A percentile compares a stretch with the other conserved stretches of the same genome.
These are phyloP conservation scores for Eucalyptus marginata DNA, from an alignment of 345 rosid species.

Conservation along the genomic window DNA sequence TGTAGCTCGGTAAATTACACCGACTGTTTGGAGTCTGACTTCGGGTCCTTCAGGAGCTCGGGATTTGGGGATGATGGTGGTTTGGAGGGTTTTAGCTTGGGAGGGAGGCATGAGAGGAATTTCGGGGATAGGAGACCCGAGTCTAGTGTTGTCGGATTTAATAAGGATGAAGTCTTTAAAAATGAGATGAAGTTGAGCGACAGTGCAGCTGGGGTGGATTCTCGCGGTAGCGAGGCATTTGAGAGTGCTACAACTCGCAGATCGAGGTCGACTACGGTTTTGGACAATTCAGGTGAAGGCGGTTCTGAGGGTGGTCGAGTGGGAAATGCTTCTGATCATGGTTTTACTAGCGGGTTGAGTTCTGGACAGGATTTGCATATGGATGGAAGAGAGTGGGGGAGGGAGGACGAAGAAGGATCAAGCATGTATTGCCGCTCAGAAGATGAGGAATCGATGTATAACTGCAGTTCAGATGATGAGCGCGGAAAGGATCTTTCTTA, in stretches of 20 bases:
- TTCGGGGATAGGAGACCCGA: slow-evolving; percentile 2
- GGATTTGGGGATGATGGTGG: slow-evolving; percentile 27
- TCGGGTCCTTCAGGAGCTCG: slow-evolving; percentile 39
- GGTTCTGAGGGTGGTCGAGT: neutral
- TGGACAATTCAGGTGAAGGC: neutral
- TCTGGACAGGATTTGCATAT: neutral
- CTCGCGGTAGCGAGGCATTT: neutral
- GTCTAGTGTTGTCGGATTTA: neutral
- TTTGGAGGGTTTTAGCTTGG: slow-evolving; percentile 61
- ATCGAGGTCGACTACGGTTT: neutral
- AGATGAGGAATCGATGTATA: slow-evolving; percentile 51
- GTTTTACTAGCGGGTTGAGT: slow-evolving; percentile 7
- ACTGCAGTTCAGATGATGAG: slow-evolving; percentile 41
- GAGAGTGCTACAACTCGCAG: neutral
- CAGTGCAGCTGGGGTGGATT: neutral
- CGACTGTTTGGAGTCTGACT: slow-evolving; percentile 54
- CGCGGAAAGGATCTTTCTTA: slow-evolving; percentile 6
- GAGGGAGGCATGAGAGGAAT: slow-evolving; percentile 11
- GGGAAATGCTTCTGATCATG: neutral
- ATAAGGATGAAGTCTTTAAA: neutral
- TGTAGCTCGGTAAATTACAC: slow-evolving; percentile 40
- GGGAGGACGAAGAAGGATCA: slow-evolving; percentile 23
- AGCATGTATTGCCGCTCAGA: slow-evolving; percentile 37
- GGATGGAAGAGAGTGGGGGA: slow-evolving; percentile 1
- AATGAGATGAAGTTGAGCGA: neutral